These are phyloP conservation scores for Mediolabrus comicus DNA, from an alignment of 108 stramenopile species.

Conservation along the genomic window DNA sequence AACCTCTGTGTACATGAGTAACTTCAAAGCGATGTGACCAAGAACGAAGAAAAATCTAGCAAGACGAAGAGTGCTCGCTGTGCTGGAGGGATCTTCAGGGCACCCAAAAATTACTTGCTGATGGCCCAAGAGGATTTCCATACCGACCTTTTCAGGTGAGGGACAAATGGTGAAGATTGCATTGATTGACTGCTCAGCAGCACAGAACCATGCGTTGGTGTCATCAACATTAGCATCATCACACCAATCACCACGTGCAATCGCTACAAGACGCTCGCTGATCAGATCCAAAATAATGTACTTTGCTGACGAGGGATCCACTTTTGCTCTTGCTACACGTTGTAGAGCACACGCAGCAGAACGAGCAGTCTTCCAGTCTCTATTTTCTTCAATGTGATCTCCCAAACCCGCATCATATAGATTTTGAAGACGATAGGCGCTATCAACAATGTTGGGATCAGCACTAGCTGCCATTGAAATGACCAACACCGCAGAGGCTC, in stretches of 20 bases:
- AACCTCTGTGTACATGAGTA: conserved; percentile 91
- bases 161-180: conserved; percentile 80
- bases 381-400: conserved; percentile 70
- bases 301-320: conserved; percentile 68
- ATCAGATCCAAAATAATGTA: conserved; percentile 75
- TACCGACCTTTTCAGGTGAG: conserved; percentile 67
- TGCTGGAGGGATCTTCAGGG: conserved; percentile 7
- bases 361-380: conserved; percentile 78
- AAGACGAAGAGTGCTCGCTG: conserved; percentile 68
- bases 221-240: conserved; percentile 60
- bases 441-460: conserved; percentile 85
- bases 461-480: conserved; percentile 90
- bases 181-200: conserved; percentile 83
- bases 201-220: conserved; percentile 86
- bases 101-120: conserved; percentile 37
- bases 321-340: conserved; percentile 62
- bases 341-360: conserved; percentile 83
- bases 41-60: conserved; percentile 94
- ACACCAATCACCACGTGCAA: conserved; percentile 89
- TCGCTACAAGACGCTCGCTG: conserved; percentile 69
- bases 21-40: conserved; percentile 92
- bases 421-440: conserved; percentile 75
- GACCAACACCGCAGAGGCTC: conserved; percentile 81
- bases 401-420: conserved; percentile 80
- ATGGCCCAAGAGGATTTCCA: conserved; percentile 83